Evolutionary conservation across 2,329 filamentous ascomycete genomes (phyloP), one percentile per base, ranked within the genome.

Genomic region (Xylariaceae sp.): DNA sequence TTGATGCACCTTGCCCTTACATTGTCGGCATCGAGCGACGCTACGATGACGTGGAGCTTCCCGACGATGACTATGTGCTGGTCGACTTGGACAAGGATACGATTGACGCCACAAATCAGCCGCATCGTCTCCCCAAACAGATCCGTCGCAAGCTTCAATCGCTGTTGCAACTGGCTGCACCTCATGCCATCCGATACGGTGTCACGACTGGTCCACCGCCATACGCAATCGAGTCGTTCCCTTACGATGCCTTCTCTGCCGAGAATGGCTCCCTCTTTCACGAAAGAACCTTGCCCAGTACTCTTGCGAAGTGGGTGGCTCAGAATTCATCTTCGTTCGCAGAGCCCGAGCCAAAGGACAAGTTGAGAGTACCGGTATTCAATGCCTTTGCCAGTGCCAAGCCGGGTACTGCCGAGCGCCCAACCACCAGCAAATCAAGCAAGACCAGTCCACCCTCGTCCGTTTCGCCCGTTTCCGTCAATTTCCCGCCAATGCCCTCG

Each of bases 1-100:
- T 99, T 16, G 94, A 97, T 63, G 93, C 93, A 1, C 93, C 93
- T 2, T 97, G 94, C 63, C 94, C 94, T 0, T 99, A 97, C 64
- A 96, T 99, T 60, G 90, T 97, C 41, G 94, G 94, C 45, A 90
- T 99, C 52, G 94, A 99, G 73, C 83, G 92, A 60, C 84, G 92
- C 51, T 97, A 97, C 67, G 90, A 95, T 62, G 84, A 84, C 51
- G 82, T 91, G 43, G 87, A 91, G 61, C 80, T 97, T 40, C 94
- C 94, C 0, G 90, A 96, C 6, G 94, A 97, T 63, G 94, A 97
- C 66, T 97, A 93, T 68, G 92, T 97, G 16, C 77, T 97, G 14
- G 91, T 97, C 34, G 94, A 99, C 70, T 77, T 99, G 47, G 94
- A 99, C 70, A 85, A 88, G 68, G 89, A 99, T 69, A 86, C 86